Conservation (phyloP, 1,139 yeast genomes). For the Yamadazyma dendronema region DNA sequence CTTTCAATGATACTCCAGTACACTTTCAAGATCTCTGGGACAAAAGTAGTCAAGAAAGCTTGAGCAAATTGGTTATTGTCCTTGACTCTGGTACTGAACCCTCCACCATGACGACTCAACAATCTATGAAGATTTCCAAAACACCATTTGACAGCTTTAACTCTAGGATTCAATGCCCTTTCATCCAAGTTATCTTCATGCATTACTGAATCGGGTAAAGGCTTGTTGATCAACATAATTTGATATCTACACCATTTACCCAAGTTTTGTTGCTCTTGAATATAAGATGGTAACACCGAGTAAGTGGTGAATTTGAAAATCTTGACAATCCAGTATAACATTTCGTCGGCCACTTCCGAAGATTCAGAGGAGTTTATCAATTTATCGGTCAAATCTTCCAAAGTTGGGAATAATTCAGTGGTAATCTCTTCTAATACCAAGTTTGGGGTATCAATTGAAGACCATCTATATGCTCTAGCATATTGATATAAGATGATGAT, state of each 20-base stretch:
- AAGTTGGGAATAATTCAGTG: slow-evolving; percentile 50
- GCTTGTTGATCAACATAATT: slow-evolving; percentile 47
- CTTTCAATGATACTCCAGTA: slow-evolving; percentile 59
- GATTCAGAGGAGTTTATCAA: slow-evolving; percentile 26
- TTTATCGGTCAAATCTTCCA: slow-evolving; percentile 49
- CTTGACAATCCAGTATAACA: slow-evolving; percentile 61
- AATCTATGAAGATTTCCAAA: slow-evolving; percentile 66
- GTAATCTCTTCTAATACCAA: slow-evolving; percentile 50
- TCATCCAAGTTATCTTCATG: slow-evolving; percentile 36
- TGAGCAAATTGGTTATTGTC: slow-evolving; percentile 40
- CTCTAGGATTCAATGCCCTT: slow-evolving; percentile 44
- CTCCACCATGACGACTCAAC: slow-evolving; percentile 55
- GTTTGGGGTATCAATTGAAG: slow-evolving; percentile 45
- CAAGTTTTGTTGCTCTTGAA: slow-evolving; percentile 48
- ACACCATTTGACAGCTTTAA: slow-evolving; percentile 71
- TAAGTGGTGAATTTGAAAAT: slow-evolving; percentile 62
- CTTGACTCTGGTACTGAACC: slow-evolving; percentile 38
- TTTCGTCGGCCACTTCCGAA: slow-evolving; percentile 45
- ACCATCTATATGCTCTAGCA: slow-evolving; percentile 57
- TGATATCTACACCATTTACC: slow-evolving; percentile 67
- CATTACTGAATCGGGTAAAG: slow-evolving; percentile 37
- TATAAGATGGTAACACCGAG: slow-evolving; percentile 57
- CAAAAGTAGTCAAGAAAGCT: slow-evolving; percentile 49
- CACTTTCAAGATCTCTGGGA: slow-evolving; percentile 58
- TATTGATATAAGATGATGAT: slow-evolving; percentile 56